Base-by-base conservation (phyloP, 1,284 basidiomycete genomes). In the Grifola frondosa region DNA sequence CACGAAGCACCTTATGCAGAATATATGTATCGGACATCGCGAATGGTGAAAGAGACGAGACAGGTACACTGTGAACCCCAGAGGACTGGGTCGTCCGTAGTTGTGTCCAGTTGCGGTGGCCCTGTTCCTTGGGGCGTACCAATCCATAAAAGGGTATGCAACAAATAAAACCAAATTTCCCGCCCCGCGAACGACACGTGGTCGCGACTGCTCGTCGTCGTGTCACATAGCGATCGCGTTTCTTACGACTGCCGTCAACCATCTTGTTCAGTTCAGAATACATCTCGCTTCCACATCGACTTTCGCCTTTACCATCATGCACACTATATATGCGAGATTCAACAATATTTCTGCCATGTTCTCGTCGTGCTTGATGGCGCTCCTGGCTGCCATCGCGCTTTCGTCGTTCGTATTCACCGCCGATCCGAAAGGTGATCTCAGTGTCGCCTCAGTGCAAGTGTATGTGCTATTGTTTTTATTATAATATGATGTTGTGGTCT, bases 281-380 rank as follows among this genome's bases (percentile, higher is more conserved):
- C n/a, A 20, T 22, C 33, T n/a, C 39, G 24, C 34, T 28, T 23
- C 23, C 17, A 12, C 17, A 24, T 26, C 22, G 17, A 30, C 37
- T 15, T 24, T 22, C 6, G 17, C 19, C 22, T 17, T 5, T 31
- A 26, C 29, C 39, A 53, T 33, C 5, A 89, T 89, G 86, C 84
- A 88, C 51, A 84, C 72, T 53, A 64, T 81, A 34, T 77, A 81
- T 53, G 70, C 85, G 28, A 73, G 88, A 47, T 62, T 86, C 57
- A 91, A 87, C 67, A 87, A 85, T 63, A 62, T 81, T 54, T 85
- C 84, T 16, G 82, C 84, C 5, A 71, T 88, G 39, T 71, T 89
- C 45, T 88, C 90, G 6, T 82, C 85, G n/a, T 89, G 86, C 57
- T 63, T 86, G 49, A 85, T 92, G 77, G 76, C 71, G 0, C 71